phyloP scores from a whole-genome alignment of 768 basidiomycete species.

The Suillus plorans region DNA sequence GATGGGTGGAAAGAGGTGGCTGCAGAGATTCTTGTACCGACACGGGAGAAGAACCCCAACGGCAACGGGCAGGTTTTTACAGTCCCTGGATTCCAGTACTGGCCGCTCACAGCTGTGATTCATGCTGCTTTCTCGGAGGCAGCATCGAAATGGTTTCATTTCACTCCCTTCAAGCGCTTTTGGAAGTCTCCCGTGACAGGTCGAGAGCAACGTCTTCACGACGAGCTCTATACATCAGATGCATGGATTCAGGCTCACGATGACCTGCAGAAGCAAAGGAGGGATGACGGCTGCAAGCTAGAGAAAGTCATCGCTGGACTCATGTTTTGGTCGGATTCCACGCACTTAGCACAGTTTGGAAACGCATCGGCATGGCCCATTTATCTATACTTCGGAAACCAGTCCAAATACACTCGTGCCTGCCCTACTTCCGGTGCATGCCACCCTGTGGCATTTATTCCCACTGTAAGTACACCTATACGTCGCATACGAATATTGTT shows the following conservation, averaged over 20 bases:
- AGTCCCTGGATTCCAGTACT: slow-evolving; percentile 26
- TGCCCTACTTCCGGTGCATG: too few relatives aligned
- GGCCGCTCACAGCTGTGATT: slow-evolving; percentile 22
- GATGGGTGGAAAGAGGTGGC: too few relatives aligned
- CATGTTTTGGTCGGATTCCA: slow-evolving; percentile 5
- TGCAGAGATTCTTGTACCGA: too few relatives aligned
- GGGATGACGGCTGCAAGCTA: slow-evolving; percentile 19
- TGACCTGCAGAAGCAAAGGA: slow-evolving; percentile 23
- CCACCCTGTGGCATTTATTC: too few relatives aligned
- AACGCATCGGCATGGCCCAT: slow-evolving; percentile 37
- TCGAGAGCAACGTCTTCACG: slow-evolving; percentile 15
- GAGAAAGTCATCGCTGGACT: slow-evolving; percentile 8
- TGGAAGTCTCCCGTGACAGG: slow-evolving; percentile 10
- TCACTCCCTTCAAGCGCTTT: slow-evolving; percentile 29
- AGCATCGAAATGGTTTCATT: slow-evolving; percentile 24
- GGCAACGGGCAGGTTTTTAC: slow-evolving; percentile 6
- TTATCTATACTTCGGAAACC: too few relatives aligned
- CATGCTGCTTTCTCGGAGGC: slow-evolving; percentile 16
- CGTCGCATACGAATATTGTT: too few relatives aligned
- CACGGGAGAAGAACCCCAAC: background rate
- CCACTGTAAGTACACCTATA: too few relatives aligned
- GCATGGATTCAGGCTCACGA: slow-evolving; percentile 31
- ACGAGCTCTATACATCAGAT: slow-evolving; percentile 35
- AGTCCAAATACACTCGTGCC: too few relatives aligned
- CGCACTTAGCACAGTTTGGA: slow-evolving; percentile 25